Percentiles rank a stretch among this genome's conserved stretches.
Evolutionary conservation across 108 stramenopile species (phyloP).

Genomic region (Mediolabrus comicus): DNA sequence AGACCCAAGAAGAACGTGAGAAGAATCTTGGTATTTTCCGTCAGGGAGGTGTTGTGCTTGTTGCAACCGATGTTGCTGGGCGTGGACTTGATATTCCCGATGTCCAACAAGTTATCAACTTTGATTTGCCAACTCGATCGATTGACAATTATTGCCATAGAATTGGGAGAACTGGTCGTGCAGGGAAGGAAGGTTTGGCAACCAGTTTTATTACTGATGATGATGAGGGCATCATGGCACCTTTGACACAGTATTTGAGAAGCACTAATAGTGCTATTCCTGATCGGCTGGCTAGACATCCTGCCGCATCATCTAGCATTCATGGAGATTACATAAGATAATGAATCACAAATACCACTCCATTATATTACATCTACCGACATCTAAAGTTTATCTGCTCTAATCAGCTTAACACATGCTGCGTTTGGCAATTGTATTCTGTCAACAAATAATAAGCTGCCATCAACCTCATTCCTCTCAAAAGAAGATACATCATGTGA

Average conservation of each 20-base stretch:
- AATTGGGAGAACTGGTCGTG: conserved; percentile 98
- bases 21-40: conserved; percentile 88
- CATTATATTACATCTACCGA: not conserved
- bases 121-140: conserved; percentile 86
- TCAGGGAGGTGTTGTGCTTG: conserved; percentile 70
- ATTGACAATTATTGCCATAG: conserved; percentile 97
- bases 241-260: conserved; percentile 79
- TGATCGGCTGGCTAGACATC: conserved; percentile 73
- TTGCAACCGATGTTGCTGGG: conserved; percentile 97
- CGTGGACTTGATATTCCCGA: conserved; percentile 96
- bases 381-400: conserved; percentile 7
- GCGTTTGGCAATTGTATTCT: conserved; percentile 24
- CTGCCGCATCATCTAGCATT: conserved; percentile 49
- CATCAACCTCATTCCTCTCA: conserved; percentile 9
- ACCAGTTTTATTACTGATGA: conserved; percentile 92
- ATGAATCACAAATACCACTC: not conserved
- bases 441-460: conserved; percentile 23
- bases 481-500: conserved; percentile 46
- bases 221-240: conserved; percentile 91
- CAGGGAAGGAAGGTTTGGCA: conserved; percentile 94
- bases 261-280: conserved; percentile 75
- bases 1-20: conserved; percentile 97
- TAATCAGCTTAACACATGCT: conserved; percentile 36
- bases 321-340: conserved; percentile 20
- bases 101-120: conserved; percentile 96